A percentile compares a stretch with the other conserved stretches of the same genome.
Conservation (phyloP, 2,329 filamentous ascomycete genomes). For the Pochonia chlamydosporia region DNA sequence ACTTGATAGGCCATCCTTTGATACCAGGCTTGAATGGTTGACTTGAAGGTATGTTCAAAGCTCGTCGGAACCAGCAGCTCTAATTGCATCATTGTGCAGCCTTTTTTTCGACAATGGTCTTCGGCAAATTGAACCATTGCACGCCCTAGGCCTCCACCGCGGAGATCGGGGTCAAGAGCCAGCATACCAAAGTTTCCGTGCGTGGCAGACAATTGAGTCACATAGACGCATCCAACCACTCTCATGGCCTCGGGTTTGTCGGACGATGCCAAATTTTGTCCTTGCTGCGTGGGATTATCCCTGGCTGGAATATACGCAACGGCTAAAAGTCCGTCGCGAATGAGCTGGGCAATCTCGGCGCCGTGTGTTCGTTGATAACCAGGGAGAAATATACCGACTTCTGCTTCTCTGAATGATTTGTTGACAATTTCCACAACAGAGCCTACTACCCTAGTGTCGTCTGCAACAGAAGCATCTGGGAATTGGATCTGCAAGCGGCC, state of each 20-base stretch:
- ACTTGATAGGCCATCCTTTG: slow-evolving; percentile 20
- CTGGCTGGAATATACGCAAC: slow-evolving; percentile 13
- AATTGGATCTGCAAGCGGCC: slow-evolving; percentile 14
- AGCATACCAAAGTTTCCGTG: slow-evolving; percentile 24
- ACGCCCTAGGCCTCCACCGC: slow-evolving; percentile 18
- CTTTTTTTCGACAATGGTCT: slow-evolving; percentile 16
- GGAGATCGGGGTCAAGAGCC: slow-evolving; percentile 16
- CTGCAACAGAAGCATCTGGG: slow-evolving; percentile 11
- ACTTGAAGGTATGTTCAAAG: slow-evolving; percentile 20
- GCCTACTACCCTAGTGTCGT: slow-evolving; percentile 12
- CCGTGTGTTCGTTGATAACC: slow-evolving; percentile 20
- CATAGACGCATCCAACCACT: slow-evolving; percentile 20
- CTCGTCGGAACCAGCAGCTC: slow-evolving; percentile 22
- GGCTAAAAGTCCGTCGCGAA: slow-evolving; percentile 17
- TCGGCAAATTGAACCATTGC: slow-evolving; percentile 21
- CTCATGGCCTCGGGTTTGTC: neutral
- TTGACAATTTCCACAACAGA: slow-evolving; percentile 20
- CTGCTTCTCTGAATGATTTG: slow-evolving; percentile 18
- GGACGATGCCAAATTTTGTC: neutral
- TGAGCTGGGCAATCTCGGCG: slow-evolving; percentile 15
- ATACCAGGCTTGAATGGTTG: slow-evolving; percentile 22
- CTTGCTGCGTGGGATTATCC: neutral
- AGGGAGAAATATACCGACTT: slow-evolving; percentile 19
- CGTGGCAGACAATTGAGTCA: slow-evolving; percentile 14
- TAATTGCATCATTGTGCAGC: slow-evolving; percentile 22